These are phyloP conservation scores for Saturnispora dispora DNA, from an alignment of 805 yeast species.

Conservation along the genomic window DNA sequence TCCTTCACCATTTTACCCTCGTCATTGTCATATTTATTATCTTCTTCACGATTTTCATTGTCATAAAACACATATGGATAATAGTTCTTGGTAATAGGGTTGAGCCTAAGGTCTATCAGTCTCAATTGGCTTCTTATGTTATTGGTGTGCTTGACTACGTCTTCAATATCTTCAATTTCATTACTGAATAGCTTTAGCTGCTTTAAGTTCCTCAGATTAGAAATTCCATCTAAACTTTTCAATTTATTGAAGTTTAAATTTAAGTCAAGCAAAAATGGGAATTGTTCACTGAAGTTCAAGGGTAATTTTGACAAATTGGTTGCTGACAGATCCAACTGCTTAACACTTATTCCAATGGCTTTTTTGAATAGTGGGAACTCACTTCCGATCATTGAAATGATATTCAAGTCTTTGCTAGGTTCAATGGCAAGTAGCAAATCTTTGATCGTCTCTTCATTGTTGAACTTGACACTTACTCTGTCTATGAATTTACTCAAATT, in stretches of 20 bases:
- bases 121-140: conserved; percentile 27
- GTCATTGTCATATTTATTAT: conserved; percentile 8
- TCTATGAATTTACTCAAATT: conserved; percentile 30
- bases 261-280: conserved; percentile 39
- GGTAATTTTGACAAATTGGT: conserved; percentile 36
- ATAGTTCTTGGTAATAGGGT: conserved; percentile 37
- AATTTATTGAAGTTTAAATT: conserved; percentile 44
- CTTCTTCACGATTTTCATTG: conserved; percentile 7
- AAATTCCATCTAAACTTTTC: conserved; percentile 27
- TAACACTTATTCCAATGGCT: conserved; percentile 25
- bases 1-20: conserved; percentile 14
- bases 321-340: conserved; percentile 37
- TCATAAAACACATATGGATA: conserved; percentile 49
- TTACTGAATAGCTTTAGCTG: conserved; percentile 40
- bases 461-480: conserved; percentile 37
- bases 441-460: conserved; percentile 18
- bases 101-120: conserved; percentile 40
- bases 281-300: conserved; percentile 26
- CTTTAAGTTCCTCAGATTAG: conserved; percentile 28
- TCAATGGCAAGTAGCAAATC: conserved; percentile 11
- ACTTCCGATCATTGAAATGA: conserved; percentile 30
- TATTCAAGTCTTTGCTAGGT: conserved; percentile 22
- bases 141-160: conserved; percentile 27
- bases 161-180: conserved; percentile 27
- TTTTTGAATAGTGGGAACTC: conserved; percentile 8